Conservation (phyloP, 2,329 filamentous ascomycete genomes). For the Fusarium sublunatum region DNA sequence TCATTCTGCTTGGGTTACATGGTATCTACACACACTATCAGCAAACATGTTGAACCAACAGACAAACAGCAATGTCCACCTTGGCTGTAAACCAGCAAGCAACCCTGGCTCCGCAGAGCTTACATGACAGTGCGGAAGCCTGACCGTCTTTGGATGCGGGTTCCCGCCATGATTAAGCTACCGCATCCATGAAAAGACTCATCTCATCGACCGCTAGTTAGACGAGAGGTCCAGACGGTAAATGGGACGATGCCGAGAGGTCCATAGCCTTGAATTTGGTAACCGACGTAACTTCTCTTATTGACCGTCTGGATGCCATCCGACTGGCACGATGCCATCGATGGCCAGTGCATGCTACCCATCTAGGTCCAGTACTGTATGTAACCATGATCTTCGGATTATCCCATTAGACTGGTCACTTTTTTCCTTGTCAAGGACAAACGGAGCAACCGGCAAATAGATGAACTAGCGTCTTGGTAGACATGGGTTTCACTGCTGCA, state of each 20-base stretch:
- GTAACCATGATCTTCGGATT: slow-evolving; percentile 9
- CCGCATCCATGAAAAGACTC: not conserved
- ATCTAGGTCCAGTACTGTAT: not conserved
- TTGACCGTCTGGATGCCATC: slow-evolving; percentile 3
- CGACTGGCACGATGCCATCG: slow-evolving; percentile 16
- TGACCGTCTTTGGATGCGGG: slow-evolving; percentile 20
- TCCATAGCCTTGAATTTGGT: slow-evolving; percentile 21
- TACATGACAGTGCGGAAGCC: slow-evolving; percentile 12
- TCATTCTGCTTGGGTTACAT: slow-evolving; percentile 18
- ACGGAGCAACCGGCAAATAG: slow-evolving; percentile 31
- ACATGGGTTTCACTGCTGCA: slow-evolving; percentile 32
- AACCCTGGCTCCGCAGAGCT: slow-evolving; percentile 1
- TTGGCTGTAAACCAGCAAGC: too few relatives aligned
- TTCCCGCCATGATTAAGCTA: slow-evolving; percentile 7
- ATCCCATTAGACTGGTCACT: not conserved
- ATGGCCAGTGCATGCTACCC: slow-evolving; percentile 6
- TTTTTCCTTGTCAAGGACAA: not conserved
- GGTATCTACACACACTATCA: slow-evolving; percentile 16
- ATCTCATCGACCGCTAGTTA: slow-evolving; percentile 3
- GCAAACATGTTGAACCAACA: not conserved
- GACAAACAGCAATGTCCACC: not conserved
- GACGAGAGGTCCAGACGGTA: slow-evolving; percentile 6
- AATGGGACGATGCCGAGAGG: slow-evolving; percentile 7
- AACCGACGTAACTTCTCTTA: slow-evolving; percentile 3
- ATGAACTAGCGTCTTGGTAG: slow-evolving; percentile 20